phyloP scores from a whole-genome alignment of 352 stramenopile species.

The Pythium rhizo-oryzae region DNA sequence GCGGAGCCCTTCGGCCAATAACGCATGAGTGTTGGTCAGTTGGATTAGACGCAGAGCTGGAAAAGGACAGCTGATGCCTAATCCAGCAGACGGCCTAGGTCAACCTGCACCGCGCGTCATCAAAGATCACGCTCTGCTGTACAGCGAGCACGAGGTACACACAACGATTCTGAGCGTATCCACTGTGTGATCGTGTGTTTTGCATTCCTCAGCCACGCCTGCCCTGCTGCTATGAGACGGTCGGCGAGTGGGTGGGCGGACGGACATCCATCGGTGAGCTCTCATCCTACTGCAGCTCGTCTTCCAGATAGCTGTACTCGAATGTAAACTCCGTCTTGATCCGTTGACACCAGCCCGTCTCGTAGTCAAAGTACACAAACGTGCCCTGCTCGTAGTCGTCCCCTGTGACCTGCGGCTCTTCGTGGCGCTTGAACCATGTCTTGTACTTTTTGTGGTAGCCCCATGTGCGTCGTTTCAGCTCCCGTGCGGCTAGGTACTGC shows the following conservation, averaged over 20 bases:
- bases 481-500: conserved; percentile 97
- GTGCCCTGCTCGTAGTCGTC: conserved; percentile 99
- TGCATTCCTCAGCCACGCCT: neutral
- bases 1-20: neutral
- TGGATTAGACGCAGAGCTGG: neutral
- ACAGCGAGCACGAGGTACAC: neutral
- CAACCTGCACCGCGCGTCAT: neutral
- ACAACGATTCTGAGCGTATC: neutral
- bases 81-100: neutral
- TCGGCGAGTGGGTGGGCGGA: too few species aligned
- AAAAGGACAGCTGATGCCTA: neutral
- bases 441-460: conserved; percentile 99
- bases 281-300: conserved; percentile 62
- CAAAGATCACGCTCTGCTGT: neutral
- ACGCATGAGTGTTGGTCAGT: conserved; percentile 4
- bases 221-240: neutral
- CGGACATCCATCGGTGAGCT: neutral
- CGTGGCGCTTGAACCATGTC: conserved; percentile 99
- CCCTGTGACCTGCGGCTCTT: conserved; percentile 95
- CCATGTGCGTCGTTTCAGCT: conserved; percentile 99
- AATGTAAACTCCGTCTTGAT: conserved; percentile 99
- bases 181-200: conserved; percentile 1
- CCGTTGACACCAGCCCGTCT: conserved; percentile 98
- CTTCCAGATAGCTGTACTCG: conserved; percentile 98
- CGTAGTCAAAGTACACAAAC: conserved; percentile 99